phyloP scores from a whole-genome alignment of 1,284 basidiomycete genomes.

The Boletus semigastroideus region DNA sequence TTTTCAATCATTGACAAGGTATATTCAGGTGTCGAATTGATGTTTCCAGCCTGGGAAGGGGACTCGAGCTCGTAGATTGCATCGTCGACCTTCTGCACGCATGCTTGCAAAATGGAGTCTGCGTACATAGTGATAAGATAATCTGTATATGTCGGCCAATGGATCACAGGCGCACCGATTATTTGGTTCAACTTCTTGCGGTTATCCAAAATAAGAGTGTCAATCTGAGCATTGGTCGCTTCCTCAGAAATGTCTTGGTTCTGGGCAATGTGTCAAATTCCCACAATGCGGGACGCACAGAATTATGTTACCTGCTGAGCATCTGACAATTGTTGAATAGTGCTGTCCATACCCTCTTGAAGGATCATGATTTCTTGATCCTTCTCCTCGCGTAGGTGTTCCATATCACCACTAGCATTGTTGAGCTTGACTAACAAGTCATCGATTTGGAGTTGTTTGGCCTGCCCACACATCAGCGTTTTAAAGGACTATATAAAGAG shows the following conservation, averaged over 20 bases:
- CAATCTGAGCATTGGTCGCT: constrained; percentile 93
- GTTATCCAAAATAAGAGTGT: constrained; percentile 95
- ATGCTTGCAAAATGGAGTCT: constrained; percentile 97
- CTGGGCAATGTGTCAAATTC: constrained; percentile 38
- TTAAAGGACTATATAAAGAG: background rate
- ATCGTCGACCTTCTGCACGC: constrained; percentile 96
- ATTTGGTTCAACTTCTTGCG: constrained; percentile 98
- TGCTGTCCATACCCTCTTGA: constrained; percentile 95
- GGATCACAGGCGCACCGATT: constrained; percentile 61
- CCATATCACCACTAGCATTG: constrained; percentile 71
- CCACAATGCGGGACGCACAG: background rate
- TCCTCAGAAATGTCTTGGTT: constrained; percentile 84
- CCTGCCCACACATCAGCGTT: constrained; percentile 42
- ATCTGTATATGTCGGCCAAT: background rate
- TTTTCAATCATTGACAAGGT: constrained; percentile 99
- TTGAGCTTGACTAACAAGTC: constrained; percentile 83
- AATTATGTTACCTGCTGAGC: constrained; percentile 67
- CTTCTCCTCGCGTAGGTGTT: constrained; percentile 89
- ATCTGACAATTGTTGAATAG: constrained; percentile 88
- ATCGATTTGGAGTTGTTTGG: constrained; percentile 94
- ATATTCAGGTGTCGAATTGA: constrained; percentile 96
- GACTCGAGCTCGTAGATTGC: constrained; percentile 97
- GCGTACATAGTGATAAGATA: constrained; percentile 4
- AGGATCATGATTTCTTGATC: constrained; percentile 95
- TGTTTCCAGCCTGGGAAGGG: constrained; percentile 89